These are phyloP conservation scores for Pisolithus thermaeus DNA, from an alignment of 1,284 basidiomycete genomes.

Conservation along the genomic window DNA sequence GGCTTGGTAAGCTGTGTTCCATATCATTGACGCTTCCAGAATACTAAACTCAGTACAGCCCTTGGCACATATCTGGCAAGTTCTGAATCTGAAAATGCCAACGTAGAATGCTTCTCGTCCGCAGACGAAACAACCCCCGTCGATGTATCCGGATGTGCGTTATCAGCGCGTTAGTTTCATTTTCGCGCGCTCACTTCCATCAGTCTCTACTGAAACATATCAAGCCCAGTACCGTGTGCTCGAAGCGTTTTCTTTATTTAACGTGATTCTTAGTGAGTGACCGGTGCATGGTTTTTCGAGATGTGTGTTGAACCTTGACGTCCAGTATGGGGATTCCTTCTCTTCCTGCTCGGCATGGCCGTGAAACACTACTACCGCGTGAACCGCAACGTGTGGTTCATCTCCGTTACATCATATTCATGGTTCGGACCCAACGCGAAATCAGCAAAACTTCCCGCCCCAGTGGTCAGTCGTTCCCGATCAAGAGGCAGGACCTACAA, in stretches of 20 bases:
- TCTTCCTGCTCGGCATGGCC: slow-evolving; percentile 59
- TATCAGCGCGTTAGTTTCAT: slow-evolving; percentile 1
- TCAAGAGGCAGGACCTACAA: slow-evolving; percentile 28
- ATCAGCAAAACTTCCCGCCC: slow-evolving; percentile 31
- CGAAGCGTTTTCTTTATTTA: slow-evolving; percentile 72
- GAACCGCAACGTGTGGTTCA: slow-evolving; percentile 67
- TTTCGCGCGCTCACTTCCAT: neutral
- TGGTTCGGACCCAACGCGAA: slow-evolving; percentile 53
- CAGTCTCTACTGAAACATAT: slow-evolving; percentile 65
- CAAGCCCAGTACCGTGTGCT: slow-evolving; percentile 79
- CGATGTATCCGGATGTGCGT: slow-evolving; percentile 57
- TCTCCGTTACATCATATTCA: slow-evolving; percentile 63
- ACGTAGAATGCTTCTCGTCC: slow-evolving; percentile 74
- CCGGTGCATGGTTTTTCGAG: slow-evolving; percentile 11
- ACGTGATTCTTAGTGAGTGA: slow-evolving; percentile 58
- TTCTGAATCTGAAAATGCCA: slow-evolving; percentile 67
- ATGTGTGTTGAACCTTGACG: slow-evolving; percentile 7
- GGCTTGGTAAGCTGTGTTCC: slow-evolving; percentile 54
- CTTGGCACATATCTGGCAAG: slow-evolving; percentile 66
- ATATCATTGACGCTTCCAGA: slow-evolving; percentile 7
- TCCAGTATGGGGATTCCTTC: slow-evolving; percentile 56
- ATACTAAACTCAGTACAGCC: slow-evolving; percentile 37
- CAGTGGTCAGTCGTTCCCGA: slow-evolving; percentile 22
- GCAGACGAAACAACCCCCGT: slow-evolving; percentile 46
- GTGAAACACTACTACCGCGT: slow-evolving; percentile 59